A percentile compares a stretch with the other conserved stretches of the same genome.
Conservation (phyloP, 2,329 filamentous ascomycete species). For the Trichoderma brevicompactum region DNA sequence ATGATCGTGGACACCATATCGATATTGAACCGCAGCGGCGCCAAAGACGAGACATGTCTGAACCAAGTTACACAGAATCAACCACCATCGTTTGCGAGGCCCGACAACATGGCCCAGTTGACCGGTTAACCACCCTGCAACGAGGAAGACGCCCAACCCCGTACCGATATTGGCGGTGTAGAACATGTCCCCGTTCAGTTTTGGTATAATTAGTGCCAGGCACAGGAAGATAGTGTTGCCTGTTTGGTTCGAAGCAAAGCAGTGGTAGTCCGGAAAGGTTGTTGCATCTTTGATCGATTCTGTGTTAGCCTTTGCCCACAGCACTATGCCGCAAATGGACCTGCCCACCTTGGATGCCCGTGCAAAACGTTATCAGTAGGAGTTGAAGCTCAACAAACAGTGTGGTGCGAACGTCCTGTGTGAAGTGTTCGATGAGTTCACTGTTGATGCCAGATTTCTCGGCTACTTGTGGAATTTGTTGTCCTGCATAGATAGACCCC, state of each 20-base stretch:
- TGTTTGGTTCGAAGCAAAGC: conserved; percentile 68
- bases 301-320: not conserved
- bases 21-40: conserved; percentile 55
- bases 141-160: conserved; percentile 60
- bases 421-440: conserved; percentile 31
- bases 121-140: conserved; percentile 59
- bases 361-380: conserved; percentile 54
- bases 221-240: conserved; percentile 66
- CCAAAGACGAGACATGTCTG: conserved; percentile 60
- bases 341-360: conserved; percentile 53
- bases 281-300: conserved; percentile 52
- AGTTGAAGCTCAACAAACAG: conserved; percentile 52
- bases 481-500: conserved; percentile 3
- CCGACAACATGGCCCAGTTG: conserved; percentile 60
- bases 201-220: conserved; percentile 55
- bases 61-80: conserved; percentile 58
- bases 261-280: conserved; percentile 64
- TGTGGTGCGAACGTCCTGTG: conserved; percentile 44
- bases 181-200: conserved; percentile 54
- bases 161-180: conserved; percentile 58
- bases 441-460: not conserved
- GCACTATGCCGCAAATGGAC: not conserved
- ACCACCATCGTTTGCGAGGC: conserved; percentile 56
- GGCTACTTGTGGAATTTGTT: conserved; percentile 7
- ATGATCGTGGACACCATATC: conserved; percentile 42